phyloP scores from a whole-genome alignment of 192 early-diverging fungal genomes.

The Coemansia reversa region DNA sequence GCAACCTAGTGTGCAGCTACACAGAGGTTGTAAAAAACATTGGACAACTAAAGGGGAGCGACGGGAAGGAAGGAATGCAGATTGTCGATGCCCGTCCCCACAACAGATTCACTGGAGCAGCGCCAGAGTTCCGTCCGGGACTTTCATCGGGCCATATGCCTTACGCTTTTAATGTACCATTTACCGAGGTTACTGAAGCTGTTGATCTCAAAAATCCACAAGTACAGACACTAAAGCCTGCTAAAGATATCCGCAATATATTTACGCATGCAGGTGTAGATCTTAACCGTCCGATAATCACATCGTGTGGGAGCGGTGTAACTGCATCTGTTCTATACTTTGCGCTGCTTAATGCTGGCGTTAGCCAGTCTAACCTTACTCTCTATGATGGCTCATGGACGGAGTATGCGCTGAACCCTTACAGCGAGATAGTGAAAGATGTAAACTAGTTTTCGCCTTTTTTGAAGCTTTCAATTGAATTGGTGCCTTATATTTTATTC shows the following conservation, averaged over 20 bases:
- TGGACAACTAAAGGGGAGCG: conserved; percentile 31
- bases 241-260: conserved; percentile 58
- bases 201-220: conserved; percentile 17
- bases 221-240: conserved; percentile 44
- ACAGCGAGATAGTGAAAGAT: conserved; percentile 67
- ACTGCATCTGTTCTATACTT: conserved; percentile 82
- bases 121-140: conserved; percentile 76
- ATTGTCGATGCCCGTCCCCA: conserved; percentile 73
- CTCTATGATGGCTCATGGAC: conserved; percentile 93
- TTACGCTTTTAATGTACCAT: conserved; percentile 72
- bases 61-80: conserved; percentile 32
- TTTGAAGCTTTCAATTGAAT: neutral
- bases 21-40: conserved; percentile 59
- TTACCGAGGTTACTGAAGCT: conserved; percentile 58
- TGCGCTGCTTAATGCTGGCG: conserved; percentile 70
- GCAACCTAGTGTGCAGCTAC: conserved; percentile 59
- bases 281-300: conserved; percentile 67
- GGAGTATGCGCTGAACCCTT: conserved; percentile 75
- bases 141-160: conserved; percentile 84
- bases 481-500: neutral
- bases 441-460: too few species aligned
- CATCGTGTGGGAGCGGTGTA: conserved; percentile 86
- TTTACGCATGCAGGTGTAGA: conserved; percentile 66
- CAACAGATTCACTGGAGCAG: conserved; percentile 58
- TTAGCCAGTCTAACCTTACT: conserved; percentile 56